A percentile compares a stretch with the other conserved stretches of the same genome.
phyloP scores from a whole-genome alignment of 2,329 filamentous ascomycete species.

The Cryphonectria radicalis region DNA sequence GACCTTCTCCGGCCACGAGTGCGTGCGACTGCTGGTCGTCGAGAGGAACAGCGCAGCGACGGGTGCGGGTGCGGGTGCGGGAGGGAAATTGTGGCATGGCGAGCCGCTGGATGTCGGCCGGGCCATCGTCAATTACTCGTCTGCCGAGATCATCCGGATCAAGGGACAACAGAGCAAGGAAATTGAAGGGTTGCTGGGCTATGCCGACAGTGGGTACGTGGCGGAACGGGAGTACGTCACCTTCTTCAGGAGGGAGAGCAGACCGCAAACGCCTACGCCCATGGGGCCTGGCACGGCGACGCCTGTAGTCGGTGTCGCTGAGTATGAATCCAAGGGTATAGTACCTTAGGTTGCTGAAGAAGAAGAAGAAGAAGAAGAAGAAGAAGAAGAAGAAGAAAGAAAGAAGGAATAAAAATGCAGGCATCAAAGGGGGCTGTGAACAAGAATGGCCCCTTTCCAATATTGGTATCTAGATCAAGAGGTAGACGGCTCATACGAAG shows the following conservation, averaged over 20 bases:
- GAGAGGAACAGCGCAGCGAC: conserved; percentile 51
- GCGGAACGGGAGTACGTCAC: conserved; percentile 87
- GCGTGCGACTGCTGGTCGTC: conserved; percentile 83
- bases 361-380: not conserved
- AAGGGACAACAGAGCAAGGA: conserved; percentile 82
- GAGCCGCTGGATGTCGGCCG: conserved; percentile 76
- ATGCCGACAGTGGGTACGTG: conserved; percentile 94
- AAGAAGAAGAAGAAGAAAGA: not conserved
- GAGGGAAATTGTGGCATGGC: conserved; percentile 55
- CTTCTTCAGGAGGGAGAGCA: conserved; percentile 63
- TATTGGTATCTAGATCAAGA: conserved; percentile 21
- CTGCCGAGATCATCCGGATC: conserved; percentile 80
- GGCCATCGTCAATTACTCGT: conserved; percentile 91
- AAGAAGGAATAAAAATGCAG: not conserved
- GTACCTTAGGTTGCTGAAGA: not conserved
- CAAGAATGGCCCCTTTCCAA: not conserved
- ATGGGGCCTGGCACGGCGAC: conserved; percentile 32
- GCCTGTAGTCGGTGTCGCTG: conserved; percentile 32
- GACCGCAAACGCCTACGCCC: conserved; percentile 54
- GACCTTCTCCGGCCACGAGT: conserved; percentile 88
- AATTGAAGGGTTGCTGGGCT: conserved; percentile 80
- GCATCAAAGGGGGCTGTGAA: not conserved
- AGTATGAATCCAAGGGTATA: conserved; percentile 31
- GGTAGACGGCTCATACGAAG: conserved; percentile 7
- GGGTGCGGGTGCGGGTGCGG: conserved; percentile 35